Base-by-base conservation (phyloP, 768 basidiomycete species). In the Boletus edulis region DNA sequence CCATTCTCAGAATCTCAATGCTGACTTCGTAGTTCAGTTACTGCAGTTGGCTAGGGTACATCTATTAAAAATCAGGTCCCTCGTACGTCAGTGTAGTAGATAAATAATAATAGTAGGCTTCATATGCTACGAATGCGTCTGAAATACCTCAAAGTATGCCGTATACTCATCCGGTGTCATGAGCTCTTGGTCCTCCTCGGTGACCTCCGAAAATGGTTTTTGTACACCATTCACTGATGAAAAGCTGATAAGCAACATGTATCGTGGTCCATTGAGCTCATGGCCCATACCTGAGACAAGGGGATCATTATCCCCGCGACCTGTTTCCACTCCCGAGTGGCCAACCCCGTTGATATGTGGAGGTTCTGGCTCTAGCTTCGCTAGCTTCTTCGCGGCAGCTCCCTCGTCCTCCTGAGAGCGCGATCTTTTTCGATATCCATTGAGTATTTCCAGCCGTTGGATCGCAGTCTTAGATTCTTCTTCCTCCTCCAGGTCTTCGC, bases 111-210 rank as follows among this genome's bases (percentile, higher is more conserved):
- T 29, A 46, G 10, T 24, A 24, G 22, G 27, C 17, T 37, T 40
- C 54, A 46, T 27, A 35, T 49, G 22, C 55, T 65, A 70, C 41
- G 63, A 61, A 49, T 70, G 76, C 49, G 78, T 75, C 70, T 83
- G 81, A 67, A 85, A 75, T 56, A 91, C 76, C 61, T 89, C 83
- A 66, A 86, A 92, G 72, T 82, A 93, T 34, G 83, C 83, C 31
- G 86, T 84, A 67, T 96, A 96, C 71, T 97, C 94, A 52, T 95
- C 94, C 2, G 91, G 86, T 4, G 91, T 91, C 94, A 97, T 97
- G 62, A 86, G 66, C 45, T 94, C 94, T 63, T 94, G 88, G 67
- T 95, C 88, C 60, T 94, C 95, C 62, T 97, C 94, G 3, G 91
- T 95, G 41, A 98, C 83, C 58, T 86, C 78, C 4, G 86, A 89